Conservation (phyloP, 1,139 yeast genomes). For the Cylindricascospora bacillispora region DNA sequence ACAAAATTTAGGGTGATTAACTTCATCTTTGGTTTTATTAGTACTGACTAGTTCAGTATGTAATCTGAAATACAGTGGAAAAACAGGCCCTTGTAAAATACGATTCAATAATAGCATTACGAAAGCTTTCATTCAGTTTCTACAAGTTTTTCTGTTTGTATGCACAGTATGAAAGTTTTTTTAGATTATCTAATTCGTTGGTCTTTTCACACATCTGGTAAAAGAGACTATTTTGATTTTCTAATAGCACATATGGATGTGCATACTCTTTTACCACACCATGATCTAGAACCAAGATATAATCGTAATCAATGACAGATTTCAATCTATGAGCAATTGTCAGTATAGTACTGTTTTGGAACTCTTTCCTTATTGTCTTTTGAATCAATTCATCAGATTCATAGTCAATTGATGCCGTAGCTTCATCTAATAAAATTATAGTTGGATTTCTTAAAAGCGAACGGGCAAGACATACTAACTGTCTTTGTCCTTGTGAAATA, state of each 20-base stretch:
- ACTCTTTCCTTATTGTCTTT: slow-evolving; percentile 72
- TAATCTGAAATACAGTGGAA: not conserved
- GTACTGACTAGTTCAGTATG: no score
- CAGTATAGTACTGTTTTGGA: slow-evolving; percentile 59
- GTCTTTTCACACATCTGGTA: slow-evolving; percentile 76
- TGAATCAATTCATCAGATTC: slow-evolving; percentile 80
- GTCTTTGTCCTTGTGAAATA: slow-evolving; percentile 88
- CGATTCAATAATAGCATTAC: no score
- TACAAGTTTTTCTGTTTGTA: not conserved
- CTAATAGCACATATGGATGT: slow-evolving; percentile 58
- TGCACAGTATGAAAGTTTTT: no score
- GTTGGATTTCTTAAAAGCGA: slow-evolving; percentile 71
- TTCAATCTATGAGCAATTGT: slow-evolving; percentile 89
- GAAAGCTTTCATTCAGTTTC: not conserved
- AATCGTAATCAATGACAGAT: slow-evolving; percentile 81
- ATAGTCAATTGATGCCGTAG: slow-evolving; percentile 87
- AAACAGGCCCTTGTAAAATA: no score
- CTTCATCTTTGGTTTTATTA: no score
- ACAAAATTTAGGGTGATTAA: no score
- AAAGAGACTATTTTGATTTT: slow-evolving; percentile 49
- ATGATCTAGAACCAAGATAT: slow-evolving; percentile 75
- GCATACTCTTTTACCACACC: slow-evolving; percentile 77
- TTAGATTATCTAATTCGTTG: slow-evolving; percentile 69
- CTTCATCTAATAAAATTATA: slow-evolving; percentile 77
- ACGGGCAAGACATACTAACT: slow-evolving; percentile 77